Evolutionary conservation across 2,329 filamentous ascomycete species (phyloP).

Genomic region (Aspergillus persii): DNA sequence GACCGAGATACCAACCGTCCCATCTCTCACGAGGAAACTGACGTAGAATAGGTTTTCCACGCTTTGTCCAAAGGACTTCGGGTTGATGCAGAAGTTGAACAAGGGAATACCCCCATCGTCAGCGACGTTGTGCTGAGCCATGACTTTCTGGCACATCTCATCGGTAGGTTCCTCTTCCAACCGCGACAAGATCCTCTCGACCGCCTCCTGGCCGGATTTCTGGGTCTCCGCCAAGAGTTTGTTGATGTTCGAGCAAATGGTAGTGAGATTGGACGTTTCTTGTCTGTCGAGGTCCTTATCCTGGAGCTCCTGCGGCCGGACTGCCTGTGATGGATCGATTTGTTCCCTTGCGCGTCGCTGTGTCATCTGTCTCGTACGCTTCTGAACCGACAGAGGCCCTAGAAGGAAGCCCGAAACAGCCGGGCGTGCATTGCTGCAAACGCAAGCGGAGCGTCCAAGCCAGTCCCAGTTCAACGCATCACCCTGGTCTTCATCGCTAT

Average conservation of each 20-base stretch:
- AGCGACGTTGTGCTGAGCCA: slow-evolving; percentile 65
- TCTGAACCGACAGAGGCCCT: slow-evolving; percentile 84
- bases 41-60: slow-evolving; percentile 97
- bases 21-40: slow-evolving; percentile 89
- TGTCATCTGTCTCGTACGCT: slow-evolving; percentile 68
- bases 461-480: slow-evolving; percentile 84
- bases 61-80: slow-evolving; percentile 85
- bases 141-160: slow-evolving; percentile 49
- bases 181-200: slow-evolving; percentile 43
- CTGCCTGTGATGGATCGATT: slow-evolving; percentile 65
- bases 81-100: slow-evolving; percentile 87
- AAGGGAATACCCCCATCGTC: slow-evolving; percentile 71
- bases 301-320: slow-evolving; percentile 72
- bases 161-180: slow-evolving; percentile 32
- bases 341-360: slow-evolving; percentile 69
- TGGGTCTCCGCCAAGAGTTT: slow-evolving; percentile 53
- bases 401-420: slow-evolving; percentile 79
- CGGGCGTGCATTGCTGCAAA: slow-evolving; percentile 71
- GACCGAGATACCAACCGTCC: slow-evolving; percentile 68
- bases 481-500: slow-evolving; percentile 68
- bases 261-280: slow-evolving; percentile 77
- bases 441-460: slow-evolving; percentile 73
- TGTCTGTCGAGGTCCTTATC: slow-evolving; percentile 70
- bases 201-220: slow-evolving; percentile 46
- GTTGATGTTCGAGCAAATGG: slow-evolving; percentile 73